Evolutionary conservation across 2,329 filamentous ascomycete genomes (phyloP), one percentile per base, ranked within the genome.

Genomic region (Aspergillus bombycis): DNA sequence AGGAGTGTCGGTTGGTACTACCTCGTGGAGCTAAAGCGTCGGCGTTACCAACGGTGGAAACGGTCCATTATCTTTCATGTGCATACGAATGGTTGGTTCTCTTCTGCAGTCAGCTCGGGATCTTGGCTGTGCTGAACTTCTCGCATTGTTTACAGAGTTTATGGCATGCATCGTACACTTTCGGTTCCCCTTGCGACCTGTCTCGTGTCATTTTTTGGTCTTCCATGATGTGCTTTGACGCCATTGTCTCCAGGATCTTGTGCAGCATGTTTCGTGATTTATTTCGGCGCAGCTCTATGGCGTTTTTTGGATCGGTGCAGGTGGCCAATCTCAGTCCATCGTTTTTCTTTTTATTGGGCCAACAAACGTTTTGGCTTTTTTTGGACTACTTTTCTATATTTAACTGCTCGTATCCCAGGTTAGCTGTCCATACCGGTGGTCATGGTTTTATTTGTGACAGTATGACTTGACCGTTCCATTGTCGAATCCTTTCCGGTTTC

Each of bases 41-140:
- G 68, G 68, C 68, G 68, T 71, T 70, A 59, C 62, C 58, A 61
- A 52, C 43, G 62, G 61, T 62, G 46, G 62, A 50, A 62, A 46
- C 46, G 38, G 43, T 48, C 60, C 48, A 59, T 65, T 56, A 65
- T 68, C 61, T 50, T 62, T 67, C 57, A 66, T 70, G 68, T 68
- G 67, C 66, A 70, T 70, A 70, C 58, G 69, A 71, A 66, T 63
- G 60, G 66, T 66, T 61, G 50, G 48, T 57, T 65, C 58, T 55
- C 52, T 60, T 66, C 53, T 62, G 60, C 62, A 57, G 58, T 59
- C 57, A 65, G 41, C 61, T 63, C 63, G 48, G 61, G 58, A 48
- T 67, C 52, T 23, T 65, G 46, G 61, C 62, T 65, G 65, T 53
- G 63, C 64, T 56, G 58, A 61, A 52, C 61, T 63, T 34, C 53